phyloP scores from a whole-genome alignment of 495 filamentous ascomycete genomes.

The Penicillium turbatum region DNA sequence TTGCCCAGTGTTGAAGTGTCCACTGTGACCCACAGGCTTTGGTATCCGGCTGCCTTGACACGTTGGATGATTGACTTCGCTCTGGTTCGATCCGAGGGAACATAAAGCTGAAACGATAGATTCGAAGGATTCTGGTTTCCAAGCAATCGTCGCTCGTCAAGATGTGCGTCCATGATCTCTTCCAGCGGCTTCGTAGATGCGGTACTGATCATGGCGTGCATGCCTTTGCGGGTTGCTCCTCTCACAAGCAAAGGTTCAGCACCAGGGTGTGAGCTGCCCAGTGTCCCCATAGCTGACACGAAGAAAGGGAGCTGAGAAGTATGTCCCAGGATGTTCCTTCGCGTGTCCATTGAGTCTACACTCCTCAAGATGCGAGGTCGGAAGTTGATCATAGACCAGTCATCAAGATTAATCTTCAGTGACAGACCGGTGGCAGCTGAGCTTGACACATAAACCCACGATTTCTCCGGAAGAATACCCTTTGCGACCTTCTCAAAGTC shows the following conservation, averaged over 20 bases:
- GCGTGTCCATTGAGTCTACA: conserved; percentile 16
- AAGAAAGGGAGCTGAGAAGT: conserved; percentile 17
- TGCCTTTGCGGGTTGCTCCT: conserved; percentile 15
- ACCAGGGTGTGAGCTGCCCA: conserved; percentile 15
- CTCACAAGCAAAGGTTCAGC: conserved; percentile 18
- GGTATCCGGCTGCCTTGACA: conserved; percentile 18
- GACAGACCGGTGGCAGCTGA: conserved; percentile 18
- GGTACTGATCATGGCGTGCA: conserved; percentile 18
- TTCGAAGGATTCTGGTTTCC: conserved; percentile 13
- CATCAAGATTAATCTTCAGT: conserved; percentile 17
- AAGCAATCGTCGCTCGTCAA: conserved; percentile 9
- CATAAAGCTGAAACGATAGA: conserved; percentile 18
- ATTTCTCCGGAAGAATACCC: conserved; percentile 16
- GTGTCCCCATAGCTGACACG: conserved; percentile 18
- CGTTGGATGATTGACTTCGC: conserved; percentile 16
- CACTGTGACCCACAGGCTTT: conserved; percentile 21
- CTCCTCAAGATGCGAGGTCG: conserved; percentile 21
- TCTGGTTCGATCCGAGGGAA: conserved; percentile 14
- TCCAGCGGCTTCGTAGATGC: conserved; percentile 18
- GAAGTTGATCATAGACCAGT: conserved; percentile 24
- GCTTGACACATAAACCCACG: conserved; percentile 23
- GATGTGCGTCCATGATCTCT: conserved; percentile 20
- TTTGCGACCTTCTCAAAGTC: conserved; percentile 20
- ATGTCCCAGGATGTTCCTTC: conserved; percentile 10
- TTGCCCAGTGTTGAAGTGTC: conserved; percentile 20